Conservation (phyloP, 2,329 filamentous ascomycete species). For the Ceratocystis ficicola region DNA sequence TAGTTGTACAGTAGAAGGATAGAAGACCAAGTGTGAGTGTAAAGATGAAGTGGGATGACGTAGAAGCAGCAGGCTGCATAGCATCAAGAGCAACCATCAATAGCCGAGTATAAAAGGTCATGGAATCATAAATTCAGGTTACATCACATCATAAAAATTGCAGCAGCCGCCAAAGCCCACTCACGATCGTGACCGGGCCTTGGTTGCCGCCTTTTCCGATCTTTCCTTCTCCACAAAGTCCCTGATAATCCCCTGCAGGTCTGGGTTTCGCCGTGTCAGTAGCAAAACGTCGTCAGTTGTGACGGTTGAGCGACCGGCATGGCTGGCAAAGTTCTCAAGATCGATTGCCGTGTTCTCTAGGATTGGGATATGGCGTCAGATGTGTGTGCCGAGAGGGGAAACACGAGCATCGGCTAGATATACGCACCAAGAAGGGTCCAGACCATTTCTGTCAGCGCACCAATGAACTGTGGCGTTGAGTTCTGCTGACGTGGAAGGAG, state of each 20-base stretch:
- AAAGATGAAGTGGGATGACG: background rate
- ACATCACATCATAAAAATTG: background rate
- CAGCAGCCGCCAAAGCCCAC: background rate
- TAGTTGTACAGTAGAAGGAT: background rate
- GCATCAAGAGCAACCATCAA: background rate
- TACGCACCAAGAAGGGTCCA: conserved; percentile 70
- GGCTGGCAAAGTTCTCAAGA: conserved; percentile 49
- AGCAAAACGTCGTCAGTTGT: conserved; percentile 80
- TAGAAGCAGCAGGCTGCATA: background rate
- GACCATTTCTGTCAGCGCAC: conserved; percentile 71
- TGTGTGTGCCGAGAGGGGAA: background rate
- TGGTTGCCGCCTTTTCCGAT: conserved; percentile 30
- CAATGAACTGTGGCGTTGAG: conserved; percentile 85
- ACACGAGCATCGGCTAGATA: background rate
- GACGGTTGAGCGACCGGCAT: conserved; percentile 70
- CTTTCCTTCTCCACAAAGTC: conserved; percentile 52
- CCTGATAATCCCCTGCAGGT: conserved; percentile 63
- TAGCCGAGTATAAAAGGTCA: background rate
- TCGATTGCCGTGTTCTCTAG: conserved; percentile 44
- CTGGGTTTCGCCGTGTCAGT: conserved; percentile 74
- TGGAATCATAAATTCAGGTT: background rate
- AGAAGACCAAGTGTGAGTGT: background rate
- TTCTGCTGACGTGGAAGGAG: conserved; percentile 52
- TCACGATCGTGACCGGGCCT: conserved; percentile 6
- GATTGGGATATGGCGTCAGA: background rate